Base-by-base conservation (phyloP, 768 basidiomycete genomes). In the Suillus subaureus region DNA sequence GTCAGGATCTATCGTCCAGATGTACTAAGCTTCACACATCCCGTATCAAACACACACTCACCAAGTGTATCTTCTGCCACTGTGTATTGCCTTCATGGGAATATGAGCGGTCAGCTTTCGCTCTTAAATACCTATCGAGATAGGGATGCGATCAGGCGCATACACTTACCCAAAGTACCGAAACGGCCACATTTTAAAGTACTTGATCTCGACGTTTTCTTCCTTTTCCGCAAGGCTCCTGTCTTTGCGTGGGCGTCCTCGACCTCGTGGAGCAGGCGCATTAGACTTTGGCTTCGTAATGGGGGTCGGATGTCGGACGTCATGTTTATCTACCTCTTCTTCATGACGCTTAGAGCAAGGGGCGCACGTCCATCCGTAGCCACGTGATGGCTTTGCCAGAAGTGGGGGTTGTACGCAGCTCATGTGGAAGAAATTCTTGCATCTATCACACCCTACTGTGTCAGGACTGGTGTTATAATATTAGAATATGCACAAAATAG, bases 321-420 rank as follows among this genome's bases (percentile, higher is more conserved):
- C 88, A 69, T 90, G 88, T 67, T 88, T 86, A 73, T 92, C 90
- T 56, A 94, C 91, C 73, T 92, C 88, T 71, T 94, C 91, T 70
- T 94, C 95, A 73, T 96, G 92, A 69, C 86, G 86, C 62, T 88
- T 86, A 13, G 95, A 92, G 76, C 96, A 99, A 1, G 95, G 94
- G 0, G 93, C 93, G 72, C 97, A 99, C 12, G 95, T 94, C 97
- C 97, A 99, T 26, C 93, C 94, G 79, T 98, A 99, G 54, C 97
- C 97, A 68, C 94, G 88, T 28, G 95, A 94, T 16, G 97, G 97
- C 77, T 98, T 98, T 2, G 91, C 91, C 21, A 85, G 81, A 9
- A 99, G 80, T 3, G 97, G 97, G 28, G 97, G 97, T 69, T 93
- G 91, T 62, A 97, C 91, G 74, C 97, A 99, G 64, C 83, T 77